Evolutionary conservation across 2,329 filamentous ascomycete species (phyloP), one percentile per base, ranked within the genome.

Genomic region (Knufia fluminis): DNA sequence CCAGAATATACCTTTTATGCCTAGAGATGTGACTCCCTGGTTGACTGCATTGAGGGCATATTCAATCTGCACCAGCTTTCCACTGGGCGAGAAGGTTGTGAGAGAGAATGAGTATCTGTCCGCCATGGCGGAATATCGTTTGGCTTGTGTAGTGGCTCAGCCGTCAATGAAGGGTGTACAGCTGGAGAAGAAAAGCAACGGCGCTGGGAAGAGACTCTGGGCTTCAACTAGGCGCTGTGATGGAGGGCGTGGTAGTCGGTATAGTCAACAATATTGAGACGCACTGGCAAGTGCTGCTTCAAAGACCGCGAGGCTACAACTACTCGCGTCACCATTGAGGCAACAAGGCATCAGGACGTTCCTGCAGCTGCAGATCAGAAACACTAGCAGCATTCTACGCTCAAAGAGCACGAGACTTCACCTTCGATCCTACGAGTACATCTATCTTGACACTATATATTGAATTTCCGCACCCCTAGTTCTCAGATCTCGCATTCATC

Each of bases 1-100:
- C 6, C 20, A 23, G 38, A 24, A 22, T 39, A 55, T 75, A 90
- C 90, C 90, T 82, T 98, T 98, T 75, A 98, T 98, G 62, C 92
- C 92, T 53, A 98, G 82, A 60, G 92, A 91, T 59, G 92, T 98
- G 61, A 98, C 92, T 71, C 92, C 92, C 75, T 97, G 91, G 75
- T 98, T 98, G 68, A 98, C 92, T 56, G 92, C 92, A 68, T 97
- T 97, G 67, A 98, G 77, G 59, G 92, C 92, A 85, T 98, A 98
- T 77, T 98, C 92, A 73, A 98, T 97, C 75, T 98, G 92, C 59
- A 97, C 91, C 75, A 98, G 85, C 78, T 98, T 98, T 69, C 92
- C 92, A 71, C 92, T 98, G 69, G 92, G 92, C 65, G 92, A 97
- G 83, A 98, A 98, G 58, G 92, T 98, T 57, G 92, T 98, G 68